Conservation (phyloP, 2,329 filamentous ascomycete genomes). For the Juglanconis juglandina region DNA sequence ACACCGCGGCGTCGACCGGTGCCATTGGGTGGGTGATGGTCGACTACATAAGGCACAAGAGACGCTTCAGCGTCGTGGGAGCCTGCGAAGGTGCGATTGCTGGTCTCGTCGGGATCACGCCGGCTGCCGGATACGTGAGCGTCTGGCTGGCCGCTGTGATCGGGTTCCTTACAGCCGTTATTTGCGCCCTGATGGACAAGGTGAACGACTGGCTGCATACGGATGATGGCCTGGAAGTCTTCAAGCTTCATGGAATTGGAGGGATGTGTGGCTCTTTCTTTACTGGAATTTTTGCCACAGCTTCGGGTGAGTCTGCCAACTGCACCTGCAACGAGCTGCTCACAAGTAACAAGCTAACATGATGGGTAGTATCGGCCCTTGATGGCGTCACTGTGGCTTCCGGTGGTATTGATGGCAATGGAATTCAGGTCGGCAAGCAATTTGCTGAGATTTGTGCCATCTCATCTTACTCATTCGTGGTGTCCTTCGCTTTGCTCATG, state of each 20-base stretch:
- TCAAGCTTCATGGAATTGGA: constrained; percentile 58
- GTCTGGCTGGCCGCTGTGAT: constrained; percentile 50
- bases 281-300: constrained; percentile 55
- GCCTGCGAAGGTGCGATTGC: constrained; percentile 53
- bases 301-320: constrained; percentile 18
- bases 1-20: constrained; percentile 53
- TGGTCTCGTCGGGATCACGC: constrained; percentile 57
- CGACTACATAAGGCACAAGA: constrained; percentile 45
- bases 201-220: constrained; percentile 50
- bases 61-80: constrained; percentile 49
- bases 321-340: not conserved
- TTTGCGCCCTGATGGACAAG: constrained; percentile 44
- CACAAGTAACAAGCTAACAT: not conserved
- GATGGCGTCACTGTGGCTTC: constrained; percentile 45
- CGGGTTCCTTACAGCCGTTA: constrained; percentile 47
- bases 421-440: constrained; percentile 54
- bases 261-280: constrained; percentile 55
- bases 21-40: constrained; percentile 51
- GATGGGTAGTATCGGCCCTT: constrained; percentile 42
- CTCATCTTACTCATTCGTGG: constrained; percentile 51
- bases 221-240: constrained; percentile 59
- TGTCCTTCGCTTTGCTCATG: constrained; percentile 51
- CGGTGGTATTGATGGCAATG: constrained; percentile 48
- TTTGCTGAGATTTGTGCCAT: constrained; percentile 55
- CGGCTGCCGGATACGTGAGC: constrained; percentile 53